Evolutionary conservation across 2,329 filamentous ascomycete species (phyloP).

Genomic region (Furcasterigmium furcatum): DNA sequence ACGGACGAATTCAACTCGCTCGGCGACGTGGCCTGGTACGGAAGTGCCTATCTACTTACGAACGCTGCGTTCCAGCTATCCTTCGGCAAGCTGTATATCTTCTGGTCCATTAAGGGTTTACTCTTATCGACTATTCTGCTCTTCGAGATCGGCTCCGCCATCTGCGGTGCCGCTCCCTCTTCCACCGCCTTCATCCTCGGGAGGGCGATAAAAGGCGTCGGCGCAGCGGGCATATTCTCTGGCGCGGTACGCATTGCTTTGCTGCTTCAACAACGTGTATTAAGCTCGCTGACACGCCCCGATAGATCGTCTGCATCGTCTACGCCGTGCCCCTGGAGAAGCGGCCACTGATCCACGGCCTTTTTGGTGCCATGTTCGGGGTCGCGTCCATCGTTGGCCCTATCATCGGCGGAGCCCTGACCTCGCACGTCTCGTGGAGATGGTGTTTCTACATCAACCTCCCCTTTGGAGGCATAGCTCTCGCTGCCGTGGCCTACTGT

Average conservation of each 20-base stretch:
- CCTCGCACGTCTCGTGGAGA: slow-evolving; percentile 29
- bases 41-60: slow-evolving; percentile 38
- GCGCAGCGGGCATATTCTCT: slow-evolving; percentile 43
- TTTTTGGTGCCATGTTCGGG: slow-evolving; percentile 40
- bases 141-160: slow-evolving; percentile 39
- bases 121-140: slow-evolving; percentile 32
- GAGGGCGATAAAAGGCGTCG: slow-evolving; percentile 30
- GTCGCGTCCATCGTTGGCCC: slow-evolving; percentile 35
- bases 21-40: slow-evolving; percentile 47
- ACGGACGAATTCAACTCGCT: slow-evolving; percentile 39
- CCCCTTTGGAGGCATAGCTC: slow-evolving; percentile 29
- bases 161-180: slow-evolving; percentile 31
- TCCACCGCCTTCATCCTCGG: slow-evolving; percentile 29
- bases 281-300: neutral
- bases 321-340: slow-evolving; percentile 28
- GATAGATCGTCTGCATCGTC: slow-evolving; percentile 22
- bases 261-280: neutral
- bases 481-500: slow-evolving; percentile 24
- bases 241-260: slow-evolving; percentile 24
- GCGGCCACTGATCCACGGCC: slow-evolving; percentile 30
- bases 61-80: slow-evolving; percentile 35
- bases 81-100: slow-evolving; percentile 40
- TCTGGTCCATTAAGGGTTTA: slow-evolving; percentile 37
- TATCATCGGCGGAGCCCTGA: slow-evolving; percentile 28
- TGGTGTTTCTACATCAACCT: slow-evolving; percentile 40